Percentiles rank a stretch among this genome's conserved stretches.
Evolutionary conservation across 2,329 filamentous ascomycete genomes (phyloP).

Genomic region (Fusarium sp.): DNA sequence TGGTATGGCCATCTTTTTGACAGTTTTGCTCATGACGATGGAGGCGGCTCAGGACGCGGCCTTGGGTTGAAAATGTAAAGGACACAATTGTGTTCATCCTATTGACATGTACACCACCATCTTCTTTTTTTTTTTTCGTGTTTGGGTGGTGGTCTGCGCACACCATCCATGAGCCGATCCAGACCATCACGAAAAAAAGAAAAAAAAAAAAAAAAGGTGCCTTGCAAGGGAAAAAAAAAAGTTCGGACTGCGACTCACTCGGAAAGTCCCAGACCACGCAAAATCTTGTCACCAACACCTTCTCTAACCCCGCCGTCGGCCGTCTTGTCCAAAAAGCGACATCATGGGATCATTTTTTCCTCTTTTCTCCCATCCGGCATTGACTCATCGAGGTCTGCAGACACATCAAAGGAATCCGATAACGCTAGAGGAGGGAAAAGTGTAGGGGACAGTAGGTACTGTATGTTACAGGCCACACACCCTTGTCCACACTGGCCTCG

Average conservation of each 20-base stretch:
- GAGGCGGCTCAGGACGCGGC: slow-evolving; percentile 35
- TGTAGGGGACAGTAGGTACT: background rate
- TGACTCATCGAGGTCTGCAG: slow-evolving; percentile 41
- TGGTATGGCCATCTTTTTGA: background rate
- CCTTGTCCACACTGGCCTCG: slow-evolving; percentile 11
- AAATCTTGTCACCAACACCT: slow-evolving; percentile 1
- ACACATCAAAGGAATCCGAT: background rate
- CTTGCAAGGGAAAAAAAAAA: background rate
- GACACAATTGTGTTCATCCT: background rate
- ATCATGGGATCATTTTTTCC: slow-evolving; percentile 39
- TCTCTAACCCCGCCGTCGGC: slow-evolving; percentile 16
- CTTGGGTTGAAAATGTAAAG: slow-evolving; percentile 38
- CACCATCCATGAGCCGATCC: slow-evolving; percentile 9
- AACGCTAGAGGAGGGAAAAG: slow-evolving; percentile 2
- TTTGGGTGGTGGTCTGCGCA: slow-evolving; percentile 1
- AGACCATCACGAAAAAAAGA: background rate
- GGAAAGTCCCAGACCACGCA: background rate
- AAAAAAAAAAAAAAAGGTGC: background rate
- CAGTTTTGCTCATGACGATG: slow-evolving; percentile 5
- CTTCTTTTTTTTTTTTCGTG: background rate
- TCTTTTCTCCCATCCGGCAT: slow-evolving; percentile 32
- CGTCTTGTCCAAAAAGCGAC: slow-evolving; percentile 6
- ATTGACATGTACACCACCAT: slow-evolving; percentile 16
- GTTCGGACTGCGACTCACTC: slow-evolving; percentile 1
- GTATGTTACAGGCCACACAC: slow-evolving; percentile 3